phyloP scores from a whole-genome alignment of 1,284 basidiomycete genomes.

The Peniophora sp. region DNA sequence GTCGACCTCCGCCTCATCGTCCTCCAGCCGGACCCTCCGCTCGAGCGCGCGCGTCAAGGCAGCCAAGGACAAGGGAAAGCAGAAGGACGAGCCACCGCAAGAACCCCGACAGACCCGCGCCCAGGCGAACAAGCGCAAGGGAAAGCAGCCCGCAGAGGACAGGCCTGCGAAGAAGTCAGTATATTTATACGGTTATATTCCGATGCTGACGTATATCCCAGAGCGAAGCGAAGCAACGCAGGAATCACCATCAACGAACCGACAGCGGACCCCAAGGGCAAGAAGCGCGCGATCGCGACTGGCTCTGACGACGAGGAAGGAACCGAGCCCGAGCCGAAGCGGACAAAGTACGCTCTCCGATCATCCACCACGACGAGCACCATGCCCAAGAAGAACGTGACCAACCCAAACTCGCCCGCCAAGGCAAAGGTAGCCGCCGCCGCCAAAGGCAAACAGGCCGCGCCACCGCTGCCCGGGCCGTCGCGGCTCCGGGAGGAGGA shows the following conservation, averaged over 20 bases:
- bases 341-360: slow-evolving; percentile 53
- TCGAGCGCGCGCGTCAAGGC: slow-evolving; percentile 72
- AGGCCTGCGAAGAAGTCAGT: too few relatives aligned
- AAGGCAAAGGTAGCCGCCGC: slow-evolving; percentile 56
- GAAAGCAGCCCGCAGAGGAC: slow-evolving; percentile 34
- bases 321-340: slow-evolving; percentile 49
- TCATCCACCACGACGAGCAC: slow-evolving; percentile 33
- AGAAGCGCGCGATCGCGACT: slow-evolving; percentile 77
- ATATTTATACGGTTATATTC: too few relatives aligned
- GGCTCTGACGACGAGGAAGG: slow-evolving; percentile 51
- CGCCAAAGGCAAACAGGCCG: slow-evolving; percentile 43
- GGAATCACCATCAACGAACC: slow-evolving; percentile 71
- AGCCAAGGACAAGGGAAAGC: slow-evolving; percentile 58
- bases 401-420: slow-evolving; percentile 24
- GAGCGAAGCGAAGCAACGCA: slow-evolving; percentile 8
- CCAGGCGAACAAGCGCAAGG: slow-evolving; percentile 51
- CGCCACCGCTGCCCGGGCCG: slow-evolving; percentile 44
- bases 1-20: slow-evolving; percentile 22
- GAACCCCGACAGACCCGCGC: slow-evolving; percentile 31
- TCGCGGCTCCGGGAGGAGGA: slow-evolving; percentile 43
- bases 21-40: slow-evolving; percentile 42
- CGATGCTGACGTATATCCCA: too few relatives aligned
- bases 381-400: slow-evolving; percentile 74
- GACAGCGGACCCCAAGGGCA: slow-evolving; percentile 64
- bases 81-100: slow-evolving; percentile 33